These are phyloP conservation scores for Cladophialophora psammophila DNA, from an alignment of 2,329 filamentous ascomycete species.

Conservation along the genomic window DNA sequence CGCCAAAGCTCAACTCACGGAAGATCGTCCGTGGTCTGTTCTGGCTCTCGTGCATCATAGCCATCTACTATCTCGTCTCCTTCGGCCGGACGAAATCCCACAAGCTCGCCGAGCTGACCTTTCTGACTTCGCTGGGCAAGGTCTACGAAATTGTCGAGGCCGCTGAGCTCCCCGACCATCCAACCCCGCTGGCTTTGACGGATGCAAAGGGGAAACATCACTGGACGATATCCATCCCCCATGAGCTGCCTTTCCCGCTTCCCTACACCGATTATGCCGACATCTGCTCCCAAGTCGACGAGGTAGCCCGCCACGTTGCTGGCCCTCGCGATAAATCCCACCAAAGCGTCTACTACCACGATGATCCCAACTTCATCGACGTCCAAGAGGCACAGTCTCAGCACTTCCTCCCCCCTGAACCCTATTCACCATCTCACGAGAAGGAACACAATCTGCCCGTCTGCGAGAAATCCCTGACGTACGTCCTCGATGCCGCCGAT, in stretches of 20 bases:
- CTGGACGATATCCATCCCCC: conserved; percentile 84
- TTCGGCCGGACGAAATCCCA: conserved; percentile 49
- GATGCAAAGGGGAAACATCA: conserved; percentile 70
- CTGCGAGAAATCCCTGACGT: conserved; percentile 77
- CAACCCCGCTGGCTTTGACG: conserved; percentile 74
- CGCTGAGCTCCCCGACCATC: conserved; percentile 69
- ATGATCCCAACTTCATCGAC: conserved; percentile 76
- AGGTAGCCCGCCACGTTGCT: conserved; percentile 67
- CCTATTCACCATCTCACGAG: conserved; percentile 25
- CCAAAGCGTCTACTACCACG: conserved; percentile 63
- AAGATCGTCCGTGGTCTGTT: conserved; percentile 64
- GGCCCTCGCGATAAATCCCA: conserved; percentile 61
- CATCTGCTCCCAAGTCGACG: conserved; percentile 71
- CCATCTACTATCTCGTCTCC: conserved; percentile 54
- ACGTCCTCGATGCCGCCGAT: conserved; percentile 75
- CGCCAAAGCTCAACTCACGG: conserved; percentile 63
- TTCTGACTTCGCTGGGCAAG: conserved; percentile 52
- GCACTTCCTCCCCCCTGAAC: conserved; percentile 63
- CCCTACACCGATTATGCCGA: conserved; percentile 70
- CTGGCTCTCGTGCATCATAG: conserved; percentile 60
- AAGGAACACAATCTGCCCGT: conserved; percentile 50
- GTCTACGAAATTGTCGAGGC: conserved; percentile 73
- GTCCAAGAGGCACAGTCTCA: conserved; percentile 72
- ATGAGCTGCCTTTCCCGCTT: conserved; percentile 71
- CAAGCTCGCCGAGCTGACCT: conserved; percentile 34